Percentiles rank a stretch among this genome's conserved stretches.
These are phyloP conservation scores for Dryas drummondii DNA, from an alignment of 306 rosid genomes.

Conservation along the genomic window DNA sequence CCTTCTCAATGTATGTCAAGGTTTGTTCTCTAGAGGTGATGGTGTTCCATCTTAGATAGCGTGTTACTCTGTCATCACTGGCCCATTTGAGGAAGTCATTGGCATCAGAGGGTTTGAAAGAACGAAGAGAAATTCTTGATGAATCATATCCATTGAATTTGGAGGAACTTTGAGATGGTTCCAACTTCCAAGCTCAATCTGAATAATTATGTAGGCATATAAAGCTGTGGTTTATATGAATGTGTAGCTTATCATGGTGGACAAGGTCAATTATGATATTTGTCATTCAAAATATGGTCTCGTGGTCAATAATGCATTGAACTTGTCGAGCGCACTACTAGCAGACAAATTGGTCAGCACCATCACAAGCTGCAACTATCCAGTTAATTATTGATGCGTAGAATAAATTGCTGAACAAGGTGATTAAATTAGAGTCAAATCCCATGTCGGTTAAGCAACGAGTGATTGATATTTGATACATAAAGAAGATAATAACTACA, in stretches of 20 bases:
- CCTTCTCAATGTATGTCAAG: constrained; percentile 35
- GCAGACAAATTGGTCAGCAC: not conserved
- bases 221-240: not conserved
- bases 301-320: not conserved
- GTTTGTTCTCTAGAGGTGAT: constrained; percentile 43
- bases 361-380: not conserved
- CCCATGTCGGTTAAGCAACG: too few species aligned
- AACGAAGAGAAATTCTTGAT: constrained; percentile 31
- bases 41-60: constrained; percentile 35
- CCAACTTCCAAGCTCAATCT: not conserved
- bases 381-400: not conserved
- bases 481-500: too few species aligned
- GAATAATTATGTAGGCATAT: not conserved
- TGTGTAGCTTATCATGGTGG: not conserved
- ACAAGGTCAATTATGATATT: constrained; percentile 1
- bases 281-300: not conserved
- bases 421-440: too few species aligned
- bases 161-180: not conserved
- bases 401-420: too few species aligned
- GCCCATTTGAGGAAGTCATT: constrained; percentile 42
- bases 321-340: not conserved
- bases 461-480: too few species aligned
- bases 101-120: constrained; percentile 33
- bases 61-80: constrained; percentile 36
- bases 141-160: constrained; percentile 7